Conservation (phyloP, 2,329 filamentous ascomycete genomes). For the Epichloe gansuensis region DNA sequence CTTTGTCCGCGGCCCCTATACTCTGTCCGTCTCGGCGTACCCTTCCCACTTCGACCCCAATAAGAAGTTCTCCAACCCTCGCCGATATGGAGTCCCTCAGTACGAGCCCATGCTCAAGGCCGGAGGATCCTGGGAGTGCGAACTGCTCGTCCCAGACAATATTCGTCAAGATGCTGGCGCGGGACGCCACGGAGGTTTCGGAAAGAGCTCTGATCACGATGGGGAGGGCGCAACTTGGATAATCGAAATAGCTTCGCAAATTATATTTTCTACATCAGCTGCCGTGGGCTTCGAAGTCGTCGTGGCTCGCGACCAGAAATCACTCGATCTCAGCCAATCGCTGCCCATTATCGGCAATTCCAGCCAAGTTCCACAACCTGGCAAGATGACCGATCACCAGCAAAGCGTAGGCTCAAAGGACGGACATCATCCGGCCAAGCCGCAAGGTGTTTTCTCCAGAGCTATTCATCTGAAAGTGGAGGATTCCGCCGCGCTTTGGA, state of each 20-base stretch:
- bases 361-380: conserved; percentile 46
- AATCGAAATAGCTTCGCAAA: conserved; percentile 81
- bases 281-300: conserved; percentile 80
- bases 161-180: conserved; percentile 53
- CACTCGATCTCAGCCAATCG: conserved; percentile 50
- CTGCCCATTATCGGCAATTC: conserved; percentile 32
- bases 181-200: conserved; percentile 32
- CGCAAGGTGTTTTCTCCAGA: conserved; percentile 70
- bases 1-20: conserved; percentile 94
- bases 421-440: conserved; percentile 47
- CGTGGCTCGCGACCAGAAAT: conserved; percentile 74
- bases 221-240: conserved; percentile 64
- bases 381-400: conserved; percentile 65
- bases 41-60: conserved; percentile 76
- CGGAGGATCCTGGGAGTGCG: conserved; percentile 72
- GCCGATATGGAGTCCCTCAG: conserved; percentile 65
- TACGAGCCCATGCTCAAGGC: conserved; percentile 97
- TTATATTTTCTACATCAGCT: conserved; percentile 83
- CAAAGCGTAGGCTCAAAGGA: conserved; percentile 44
- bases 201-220: conserved; percentile 30
- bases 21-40: conserved; percentile 74
- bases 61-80: conserved; percentile 55
- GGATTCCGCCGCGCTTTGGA: conserved; percentile 84
- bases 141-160: conserved; percentile 65
- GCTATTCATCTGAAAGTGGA: conserved; percentile 69